phyloP scores from a whole-genome alignment of 352 stramenopile genomes.

The Pythium guiyangense region DNA sequence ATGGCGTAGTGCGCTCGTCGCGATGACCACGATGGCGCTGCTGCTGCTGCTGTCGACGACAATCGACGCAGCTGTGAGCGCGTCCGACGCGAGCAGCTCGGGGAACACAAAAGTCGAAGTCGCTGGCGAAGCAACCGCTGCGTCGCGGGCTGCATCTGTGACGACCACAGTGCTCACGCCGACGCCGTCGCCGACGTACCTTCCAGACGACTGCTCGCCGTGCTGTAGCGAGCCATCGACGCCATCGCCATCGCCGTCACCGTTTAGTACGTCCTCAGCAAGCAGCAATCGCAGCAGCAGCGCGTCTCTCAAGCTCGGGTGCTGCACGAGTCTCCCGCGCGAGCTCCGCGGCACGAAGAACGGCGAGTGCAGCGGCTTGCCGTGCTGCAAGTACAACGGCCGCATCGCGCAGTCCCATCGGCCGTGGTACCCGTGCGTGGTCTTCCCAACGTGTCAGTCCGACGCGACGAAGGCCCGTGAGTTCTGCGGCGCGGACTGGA shows the following conservation, averaged over 20 bases:
- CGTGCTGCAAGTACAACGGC: conserved; percentile 68
- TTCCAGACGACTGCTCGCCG: conserved; percentile 52
- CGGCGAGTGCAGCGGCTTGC: conserved; percentile 71
- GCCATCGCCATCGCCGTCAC: conserved; percentile 10
- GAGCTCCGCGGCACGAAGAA: conserved; percentile 55
- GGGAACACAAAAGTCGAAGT: conserved; percentile 5
- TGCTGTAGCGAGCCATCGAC: conserved; percentile 33
- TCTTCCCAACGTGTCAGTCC: conserved; percentile 72
- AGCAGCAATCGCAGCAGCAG: not conserved
- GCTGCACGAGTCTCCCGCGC: conserved; percentile 38
- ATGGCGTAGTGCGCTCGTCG: not conserved
- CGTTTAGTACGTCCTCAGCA: conserved; percentile 1
- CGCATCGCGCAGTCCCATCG: conserved; percentile 62
- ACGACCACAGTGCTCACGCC: conserved; percentile 5
- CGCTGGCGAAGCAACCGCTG: conserved; percentile 1
- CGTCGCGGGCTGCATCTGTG: not conserved
- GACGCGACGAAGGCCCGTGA: conserved; percentile 49
- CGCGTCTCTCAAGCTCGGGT: conserved; percentile 25
- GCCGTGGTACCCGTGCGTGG: conserved; percentile 78
- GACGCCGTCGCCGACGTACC: conserved; percentile 9
- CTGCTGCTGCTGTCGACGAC: not conserved
- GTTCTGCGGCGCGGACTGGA: conserved; percentile 48
- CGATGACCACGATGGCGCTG: not conserved
- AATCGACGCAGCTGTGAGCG: not conserved
- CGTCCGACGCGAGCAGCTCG: not conserved